Conservation (phyloP, 805 yeast genomes). For the Candida insectorum region DNA sequence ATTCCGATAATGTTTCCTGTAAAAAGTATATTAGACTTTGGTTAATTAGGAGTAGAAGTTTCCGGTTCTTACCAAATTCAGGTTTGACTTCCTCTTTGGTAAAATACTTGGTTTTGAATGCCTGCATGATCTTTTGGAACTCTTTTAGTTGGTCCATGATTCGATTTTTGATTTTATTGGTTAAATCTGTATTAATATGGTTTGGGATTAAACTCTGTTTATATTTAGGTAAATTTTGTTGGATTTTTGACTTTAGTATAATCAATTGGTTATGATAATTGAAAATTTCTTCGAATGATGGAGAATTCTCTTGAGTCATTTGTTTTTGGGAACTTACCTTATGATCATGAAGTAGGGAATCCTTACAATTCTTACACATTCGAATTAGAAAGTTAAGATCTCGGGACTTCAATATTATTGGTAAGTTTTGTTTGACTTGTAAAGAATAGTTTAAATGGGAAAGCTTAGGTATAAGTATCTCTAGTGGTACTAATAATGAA, state of each 20-base stretch:
- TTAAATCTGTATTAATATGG: not conserved
- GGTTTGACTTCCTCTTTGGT: slow-evolving; percentile 12
- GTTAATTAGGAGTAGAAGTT: slow-evolving; percentile 33
- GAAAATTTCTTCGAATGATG: slow-evolving; percentile 4
- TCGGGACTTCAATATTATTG: slow-evolving; percentile 7
- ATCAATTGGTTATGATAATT: slow-evolving; percentile 8
- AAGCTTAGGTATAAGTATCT: slow-evolving; percentile 35
- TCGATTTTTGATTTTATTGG: slow-evolving; percentile 10
- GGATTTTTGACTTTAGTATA: slow-evolving; percentile 7
- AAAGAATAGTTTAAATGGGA: slow-evolving; percentile 33
- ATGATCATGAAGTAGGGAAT: slow-evolving; percentile 53
- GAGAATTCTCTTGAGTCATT: not conserved
- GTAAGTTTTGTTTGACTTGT: slow-evolving; percentile 17
- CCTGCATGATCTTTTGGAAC: slow-evolving; percentile 22
- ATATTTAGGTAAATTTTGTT: slow-evolving; percentile 8
- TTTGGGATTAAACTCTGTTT: not conserved
- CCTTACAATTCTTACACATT: slow-evolving; percentile 64
- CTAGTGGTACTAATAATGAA: slow-evolving; percentile 66
- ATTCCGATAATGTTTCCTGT: slow-evolving; percentile 61
- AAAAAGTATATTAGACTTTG: slow-evolving; percentile 56
- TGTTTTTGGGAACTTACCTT: slow-evolving; percentile 14
- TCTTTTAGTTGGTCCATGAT: slow-evolving; percentile 23
- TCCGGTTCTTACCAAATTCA: slow-evolving; percentile 17
- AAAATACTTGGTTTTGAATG: slow-evolving; percentile 22
- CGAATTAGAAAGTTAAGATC: slow-evolving; percentile 8